Percentiles rank a stretch among this genome's conserved stretches.
These are phyloP conservation scores for Dentipellis sp. DNA, from an alignment of 768 basidiomycete genomes.

Conservation along the genomic window DNA sequence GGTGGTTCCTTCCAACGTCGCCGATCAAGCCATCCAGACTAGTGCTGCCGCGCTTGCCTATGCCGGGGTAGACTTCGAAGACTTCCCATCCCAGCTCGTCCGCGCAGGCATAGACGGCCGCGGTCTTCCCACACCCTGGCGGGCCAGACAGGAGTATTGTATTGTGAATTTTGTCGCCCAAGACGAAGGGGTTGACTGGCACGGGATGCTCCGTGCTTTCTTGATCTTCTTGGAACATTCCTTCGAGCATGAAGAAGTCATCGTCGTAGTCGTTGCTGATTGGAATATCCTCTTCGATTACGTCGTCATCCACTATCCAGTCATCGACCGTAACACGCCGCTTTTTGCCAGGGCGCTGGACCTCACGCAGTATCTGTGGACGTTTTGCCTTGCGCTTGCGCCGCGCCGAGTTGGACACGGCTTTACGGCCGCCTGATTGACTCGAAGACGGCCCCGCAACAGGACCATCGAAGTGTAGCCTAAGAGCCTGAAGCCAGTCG, in stretches of 20 bases:
- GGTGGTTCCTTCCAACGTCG: slow-evolving; percentile 90
- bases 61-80: slow-evolving; percentile 94
- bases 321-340: slow-evolving; percentile 8
- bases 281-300: not conserved
- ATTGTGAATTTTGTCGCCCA: slow-evolving; percentile 58
- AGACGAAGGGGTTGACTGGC: slow-evolving; percentile 14
- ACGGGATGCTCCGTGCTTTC: not conserved
- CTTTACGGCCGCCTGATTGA: not conserved
- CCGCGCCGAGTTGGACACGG: slow-evolving; percentile 1
- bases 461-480: slow-evolving; percentile 37
- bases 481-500: slow-evolving; percentile 71
- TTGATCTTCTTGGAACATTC: not conserved
- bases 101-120: slow-evolving; percentile 88
- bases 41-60: slow-evolving; percentile 78
- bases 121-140: slow-evolving; percentile 82
- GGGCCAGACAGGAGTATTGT: slow-evolving; percentile 83
- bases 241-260: not conserved
- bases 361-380: slow-evolving; percentile 13
- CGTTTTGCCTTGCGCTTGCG: slow-evolving; percentile 10
- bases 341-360: slow-evolving; percentile 8
- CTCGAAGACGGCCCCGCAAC: slow-evolving; percentile 6
- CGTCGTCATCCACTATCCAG: slow-evolving; percentile 11
- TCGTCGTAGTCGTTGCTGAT: not conserved
- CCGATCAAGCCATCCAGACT: slow-evolving; percentile 78
- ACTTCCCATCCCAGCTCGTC: slow-evolving; percentile 92